These are phyloP conservation scores for Pulveroboletus ravenelii DNA, from an alignment of 768 basidiomycete species.

Conservation along the genomic window DNA sequence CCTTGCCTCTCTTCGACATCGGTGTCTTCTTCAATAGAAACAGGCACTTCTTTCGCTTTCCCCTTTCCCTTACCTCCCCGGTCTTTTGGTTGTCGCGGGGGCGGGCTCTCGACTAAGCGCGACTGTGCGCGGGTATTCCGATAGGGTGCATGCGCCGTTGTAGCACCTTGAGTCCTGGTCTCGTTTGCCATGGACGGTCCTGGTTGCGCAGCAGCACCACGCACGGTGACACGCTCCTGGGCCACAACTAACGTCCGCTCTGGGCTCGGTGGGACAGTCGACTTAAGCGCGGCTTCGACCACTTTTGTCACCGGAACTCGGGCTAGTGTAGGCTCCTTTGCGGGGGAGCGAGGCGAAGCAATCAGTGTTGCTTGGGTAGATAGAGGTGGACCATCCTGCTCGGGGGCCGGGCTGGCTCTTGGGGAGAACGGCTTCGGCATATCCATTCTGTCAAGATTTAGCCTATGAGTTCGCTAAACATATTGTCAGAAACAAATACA, in stretches of 20 bases:
- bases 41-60: no score
- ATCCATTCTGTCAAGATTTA: conserved; percentile 2
- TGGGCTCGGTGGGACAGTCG: not conserved
- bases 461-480: not conserved
- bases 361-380: conserved; percentile 27
- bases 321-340: not conserved
- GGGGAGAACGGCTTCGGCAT: conserved; percentile 1
- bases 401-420: not conserved
- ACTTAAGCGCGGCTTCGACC: not conserved
- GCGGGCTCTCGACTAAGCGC: no score
- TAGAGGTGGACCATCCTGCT: conserved; percentile 5
- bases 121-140: no score
- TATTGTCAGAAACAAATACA: not conserved
- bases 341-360: conserved; percentile 11
- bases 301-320: not conserved
- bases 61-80: no score
- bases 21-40: no score
- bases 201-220: conserved; percentile 11
- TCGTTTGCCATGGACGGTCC: not conserved
- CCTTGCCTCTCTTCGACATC: no score
- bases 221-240: conserved; percentile 1
- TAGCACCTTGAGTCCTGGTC: no score
- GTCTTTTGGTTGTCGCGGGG: no score
- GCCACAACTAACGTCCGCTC: conserved; percentile 5
- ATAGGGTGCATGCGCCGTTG: no score